Conservation (phyloP, 495 filamentous ascomycete genomes). For the Hyphodiscus hymeniophilus region DNA sequence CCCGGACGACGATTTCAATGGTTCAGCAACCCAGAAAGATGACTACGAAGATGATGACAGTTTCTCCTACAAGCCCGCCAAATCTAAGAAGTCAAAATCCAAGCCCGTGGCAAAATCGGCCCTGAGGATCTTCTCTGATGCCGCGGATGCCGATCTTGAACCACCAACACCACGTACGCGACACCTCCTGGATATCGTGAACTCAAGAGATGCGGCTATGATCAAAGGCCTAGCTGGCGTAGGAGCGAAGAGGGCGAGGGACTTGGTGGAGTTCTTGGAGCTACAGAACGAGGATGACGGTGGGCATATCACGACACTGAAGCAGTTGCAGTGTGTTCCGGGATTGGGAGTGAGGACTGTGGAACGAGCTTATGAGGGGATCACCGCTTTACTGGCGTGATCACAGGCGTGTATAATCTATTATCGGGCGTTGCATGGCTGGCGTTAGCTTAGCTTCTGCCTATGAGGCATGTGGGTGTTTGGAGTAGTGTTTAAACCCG, state of each 20-base stretch:
- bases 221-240: constrained; percentile 68
- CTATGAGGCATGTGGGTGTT: too few relatives aligned
- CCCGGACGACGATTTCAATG: constrained; percentile 26
- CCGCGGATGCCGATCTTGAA: constrained; percentile 9
- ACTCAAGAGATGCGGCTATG: constrained; percentile 65
- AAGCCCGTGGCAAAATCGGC: constrained; percentile 17
- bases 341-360: constrained; percentile 52
- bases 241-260: constrained; percentile 56
- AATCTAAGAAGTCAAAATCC: constrained; percentile 17
- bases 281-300: constrained; percentile 36
- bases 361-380: constrained; percentile 39
- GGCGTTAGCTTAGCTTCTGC: constrained; percentile 1
- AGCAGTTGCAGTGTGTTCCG: constrained; percentile 44
- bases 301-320: constrained; percentile 35
- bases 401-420: background rate
- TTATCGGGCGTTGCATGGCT: constrained; percentile 1
- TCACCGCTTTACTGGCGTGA: constrained; percentile 13
- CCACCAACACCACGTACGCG: constrained; percentile 57
- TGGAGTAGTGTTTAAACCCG: too few relatives aligned
- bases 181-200: constrained; percentile 74
- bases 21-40: constrained; percentile 27
- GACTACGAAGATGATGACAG: constrained; percentile 41
- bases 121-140: constrained; percentile 16
- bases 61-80: constrained; percentile 25
- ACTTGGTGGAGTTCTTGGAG: constrained; percentile 50